phyloP scores from a whole-genome alignment of 108 stramenopile species.

The Epipyxis sp. region DNA sequence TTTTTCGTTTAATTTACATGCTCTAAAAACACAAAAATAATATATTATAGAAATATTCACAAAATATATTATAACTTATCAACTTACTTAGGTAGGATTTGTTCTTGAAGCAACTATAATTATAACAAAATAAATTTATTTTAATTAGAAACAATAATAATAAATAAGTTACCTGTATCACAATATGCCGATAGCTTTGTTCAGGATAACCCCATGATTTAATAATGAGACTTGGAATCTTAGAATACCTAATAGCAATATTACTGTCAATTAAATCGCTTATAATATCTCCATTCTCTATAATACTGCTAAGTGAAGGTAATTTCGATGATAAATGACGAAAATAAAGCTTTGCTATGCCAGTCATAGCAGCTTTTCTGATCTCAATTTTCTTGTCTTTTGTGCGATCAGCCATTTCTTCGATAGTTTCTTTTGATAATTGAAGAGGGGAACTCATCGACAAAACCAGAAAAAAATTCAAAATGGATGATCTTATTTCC shows the following conservation, averaged over 20 bases:
- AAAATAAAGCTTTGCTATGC: conserved; percentile 11
- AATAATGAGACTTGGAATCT: neutral
- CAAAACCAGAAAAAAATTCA: neutral
- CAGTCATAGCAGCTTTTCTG: conserved; percentile 8
- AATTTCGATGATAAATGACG: neutral
- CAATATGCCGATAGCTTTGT: neutral
- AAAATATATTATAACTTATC: too few relatives aligned
- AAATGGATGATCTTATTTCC: neutral
- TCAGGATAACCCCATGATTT: conserved; percentile 33
- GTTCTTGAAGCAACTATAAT: conserved; percentile 29
- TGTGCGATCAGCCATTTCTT: neutral
- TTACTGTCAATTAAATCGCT: neutral
- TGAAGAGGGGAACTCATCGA: too few relatives aligned
- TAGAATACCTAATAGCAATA: neutral
- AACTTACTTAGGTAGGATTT: neutral
- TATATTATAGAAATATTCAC: too few relatives aligned
- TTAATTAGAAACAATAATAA: too few relatives aligned
- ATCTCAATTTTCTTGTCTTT: conserved; percentile 13
- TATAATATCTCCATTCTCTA: neutral
- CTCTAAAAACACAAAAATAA: too few relatives aligned
- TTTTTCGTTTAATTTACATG: too few relatives aligned
- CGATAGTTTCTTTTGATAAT: neutral
- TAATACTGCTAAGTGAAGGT: neutral
- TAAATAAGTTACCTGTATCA: conserved; percentile 11
- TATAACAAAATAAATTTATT: too few relatives aligned